These are phyloP conservation scores for Chamaecrista fasciculata DNA, from an alignment of 306 rosid genomes.

Conservation along the genomic window DNA sequence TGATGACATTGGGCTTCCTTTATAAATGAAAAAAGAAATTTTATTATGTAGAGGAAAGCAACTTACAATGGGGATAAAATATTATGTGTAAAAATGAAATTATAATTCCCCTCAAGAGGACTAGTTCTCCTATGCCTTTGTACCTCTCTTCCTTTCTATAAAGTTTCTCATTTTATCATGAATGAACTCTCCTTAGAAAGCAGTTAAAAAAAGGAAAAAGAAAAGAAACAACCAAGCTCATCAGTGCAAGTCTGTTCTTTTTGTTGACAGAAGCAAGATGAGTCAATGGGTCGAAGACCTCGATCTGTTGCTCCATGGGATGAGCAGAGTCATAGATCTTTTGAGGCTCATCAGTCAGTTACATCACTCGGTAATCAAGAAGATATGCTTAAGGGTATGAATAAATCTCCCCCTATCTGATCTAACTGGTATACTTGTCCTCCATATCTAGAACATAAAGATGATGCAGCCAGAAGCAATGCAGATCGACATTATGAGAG, in stretches of 20 bases:
- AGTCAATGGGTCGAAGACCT: slow-evolving; percentile 42
- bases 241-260: slow-evolving; percentile 15
- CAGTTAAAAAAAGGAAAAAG: slow-evolving; percentile 18
- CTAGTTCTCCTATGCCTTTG: background rate
- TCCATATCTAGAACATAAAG: slow-evolving; percentile 32
- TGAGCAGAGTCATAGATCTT: slow-evolving; percentile 45
- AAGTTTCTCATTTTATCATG: background rate
- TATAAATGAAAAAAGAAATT: background rate
- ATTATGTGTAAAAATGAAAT: background rate
- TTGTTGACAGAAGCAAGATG: slow-evolving; percentile 62
- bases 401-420: slow-evolving; percentile 31
- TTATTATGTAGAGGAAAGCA: slow-evolving; percentile 5
- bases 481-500: slow-evolving; percentile 35
- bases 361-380: slow-evolving; percentile 39
- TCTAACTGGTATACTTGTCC: slow-evolving; percentile 37
- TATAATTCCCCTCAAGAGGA: background rate
- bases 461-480: slow-evolving; percentile 40
- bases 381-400: slow-evolving; percentile 30
- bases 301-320: slow-evolving; percentile 46
- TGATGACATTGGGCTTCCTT: slow-evolving; percentile 2
- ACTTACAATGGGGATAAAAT: background rate
- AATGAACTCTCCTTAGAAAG: background rate
- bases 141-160: background rate
- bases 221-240: slow-evolving; percentile 23
- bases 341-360: slow-evolving; percentile 46